Evolutionary conservation across 371 early-diverging fungal genomes (phyloP), one percentile per base, ranked within the genome.

Genomic region (Lichtheimia corymbifera): DNA sequence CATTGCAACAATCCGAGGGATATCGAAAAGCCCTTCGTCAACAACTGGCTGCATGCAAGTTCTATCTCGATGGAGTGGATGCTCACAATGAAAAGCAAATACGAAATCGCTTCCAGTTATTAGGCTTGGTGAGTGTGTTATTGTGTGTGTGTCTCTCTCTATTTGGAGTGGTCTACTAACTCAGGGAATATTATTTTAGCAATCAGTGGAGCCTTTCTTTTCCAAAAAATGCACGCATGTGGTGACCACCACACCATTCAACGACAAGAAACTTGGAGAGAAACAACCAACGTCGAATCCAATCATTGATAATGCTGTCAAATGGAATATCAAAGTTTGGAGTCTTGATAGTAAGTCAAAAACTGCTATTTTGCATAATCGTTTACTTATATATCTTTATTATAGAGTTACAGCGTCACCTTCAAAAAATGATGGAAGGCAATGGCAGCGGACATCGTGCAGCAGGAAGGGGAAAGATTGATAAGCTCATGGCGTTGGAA

Each of bases 171-270:
- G 24, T n/a, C 30, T 20, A 22, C 30, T 20, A 22, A 22, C 22
- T 55, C 0, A 28, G 9, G 2, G 5, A 35, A 35, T 11, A 11
- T 9, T 27, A 25, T 35, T 35, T 4, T 55, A 18, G 0, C 63
- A 76, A 75, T 55, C 62, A n/a, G 58, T 61, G 12, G 80, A 77
- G 27, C 50, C 71, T 15, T 80, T 80, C 58, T 80, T 77, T 43
- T 80, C 80, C 22, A 63, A 59, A 7, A 71, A 77, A 55, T 80
- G 80, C 42, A 80, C 80, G 2, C 80, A 80, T 59, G 53, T 80
- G 13, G 67, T 77, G 2, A 80, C 80, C 2, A 65, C 65, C 14
- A 68, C 69, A 55, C 52, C 67, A 9, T 57, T 73, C 20, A 61
- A 63, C 35, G 53, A 55, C 25, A 57, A 69, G 41, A 20, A 50